These are phyloP conservation scores for Suhomyces bribrorum DNA, from an alignment of 1,139 yeast genomes.

Conservation along the genomic window DNA sequence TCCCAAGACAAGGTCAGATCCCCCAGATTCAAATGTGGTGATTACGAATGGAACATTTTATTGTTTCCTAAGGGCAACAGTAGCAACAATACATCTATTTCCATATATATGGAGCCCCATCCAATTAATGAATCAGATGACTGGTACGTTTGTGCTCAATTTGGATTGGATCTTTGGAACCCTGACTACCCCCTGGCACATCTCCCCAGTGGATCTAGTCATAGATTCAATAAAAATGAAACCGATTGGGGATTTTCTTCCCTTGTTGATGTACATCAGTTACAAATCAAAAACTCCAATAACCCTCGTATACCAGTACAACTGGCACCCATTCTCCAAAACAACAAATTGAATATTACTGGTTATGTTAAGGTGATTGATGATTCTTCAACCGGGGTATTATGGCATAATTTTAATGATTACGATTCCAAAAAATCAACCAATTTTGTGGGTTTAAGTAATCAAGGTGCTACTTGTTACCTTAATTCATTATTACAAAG, in stretches of 20 bases:
- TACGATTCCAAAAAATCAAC: constrained; percentile 87
- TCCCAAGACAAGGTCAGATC: constrained; percentile 51
- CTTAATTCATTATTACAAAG: constrained; percentile 89
- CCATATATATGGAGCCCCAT: constrained; percentile 66
- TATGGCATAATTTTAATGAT: constrained; percentile 85
- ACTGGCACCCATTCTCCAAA: constrained; percentile 49
- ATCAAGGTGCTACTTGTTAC: constrained; percentile 98
- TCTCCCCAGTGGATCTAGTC: constrained; percentile 69
- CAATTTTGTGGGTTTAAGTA: constrained; percentile 89
- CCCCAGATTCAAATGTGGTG: constrained; percentile 62
- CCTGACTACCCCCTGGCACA: constrained; percentile 67
- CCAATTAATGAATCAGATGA: constrained; percentile 42
- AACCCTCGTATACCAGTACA: constrained; percentile 18
- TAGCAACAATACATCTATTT: constrained; percentile 47
- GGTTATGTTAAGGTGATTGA: constrained; percentile 76
- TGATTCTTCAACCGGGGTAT: constrained; percentile 86
- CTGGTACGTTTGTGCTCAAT: constrained; percentile 92
- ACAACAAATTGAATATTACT: constrained; percentile 66
- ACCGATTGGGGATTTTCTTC: constrained; percentile 96
- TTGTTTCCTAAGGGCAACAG: constrained; percentile 74
- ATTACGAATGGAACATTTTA: constrained; percentile 70
- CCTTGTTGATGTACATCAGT: constrained; percentile 60
- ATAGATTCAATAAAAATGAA: constrained; percentile 73
- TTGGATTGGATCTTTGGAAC: constrained; percentile 83
- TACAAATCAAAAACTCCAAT: constrained; percentile 27